Conservation (phyloP, 371 early-diverging fungal species). For the Modicella reniformis region DNA sequence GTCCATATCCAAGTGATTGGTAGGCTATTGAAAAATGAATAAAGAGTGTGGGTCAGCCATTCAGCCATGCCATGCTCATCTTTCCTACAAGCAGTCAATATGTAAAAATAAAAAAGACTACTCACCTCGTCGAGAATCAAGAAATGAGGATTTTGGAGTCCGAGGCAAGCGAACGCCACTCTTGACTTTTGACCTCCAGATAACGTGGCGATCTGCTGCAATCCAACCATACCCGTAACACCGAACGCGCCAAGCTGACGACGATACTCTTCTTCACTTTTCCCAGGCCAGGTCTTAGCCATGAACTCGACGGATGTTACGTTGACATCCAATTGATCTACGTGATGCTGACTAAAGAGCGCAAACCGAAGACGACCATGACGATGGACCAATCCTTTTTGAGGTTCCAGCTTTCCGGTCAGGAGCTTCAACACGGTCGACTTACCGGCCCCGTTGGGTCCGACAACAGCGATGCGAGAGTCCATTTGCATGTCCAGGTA, state of each 20-base stretch:
- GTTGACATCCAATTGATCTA: conserved; percentile 92
- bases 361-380: conserved; percentile 95
- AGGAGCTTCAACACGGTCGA: conserved; percentile 86
- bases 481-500: conserved; percentile 95
- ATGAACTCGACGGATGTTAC: conserved; percentile 89
- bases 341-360: conserved; percentile 97
- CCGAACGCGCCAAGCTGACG: conserved; percentile 94
- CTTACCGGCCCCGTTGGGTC: conserved; percentile 87
- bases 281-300: conserved; percentile 87
- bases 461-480: conserved; percentile 94
- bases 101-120: too few relatives aligned
- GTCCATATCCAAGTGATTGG: conserved; percentile 93
- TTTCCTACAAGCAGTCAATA: too few relatives aligned
- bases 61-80: too few relatives aligned
- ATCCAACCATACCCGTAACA: conserved; percentile 93
- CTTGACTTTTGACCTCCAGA: conserved; percentile 98
- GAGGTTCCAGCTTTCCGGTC: conserved; percentile 84
- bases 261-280: conserved; percentile 94
- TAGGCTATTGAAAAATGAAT: conserved; percentile 62
- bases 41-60: background rate
- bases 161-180: conserved; percentile 95
- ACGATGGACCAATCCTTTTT: conserved; percentile 82
- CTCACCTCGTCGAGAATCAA: conserved; percentile 94
- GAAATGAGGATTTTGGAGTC: conserved; percentile 92
- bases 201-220: conserved; percentile 93